phyloP scores from a whole-genome alignment of 441 rosid species.

The Raphanus hybrid region DNA sequence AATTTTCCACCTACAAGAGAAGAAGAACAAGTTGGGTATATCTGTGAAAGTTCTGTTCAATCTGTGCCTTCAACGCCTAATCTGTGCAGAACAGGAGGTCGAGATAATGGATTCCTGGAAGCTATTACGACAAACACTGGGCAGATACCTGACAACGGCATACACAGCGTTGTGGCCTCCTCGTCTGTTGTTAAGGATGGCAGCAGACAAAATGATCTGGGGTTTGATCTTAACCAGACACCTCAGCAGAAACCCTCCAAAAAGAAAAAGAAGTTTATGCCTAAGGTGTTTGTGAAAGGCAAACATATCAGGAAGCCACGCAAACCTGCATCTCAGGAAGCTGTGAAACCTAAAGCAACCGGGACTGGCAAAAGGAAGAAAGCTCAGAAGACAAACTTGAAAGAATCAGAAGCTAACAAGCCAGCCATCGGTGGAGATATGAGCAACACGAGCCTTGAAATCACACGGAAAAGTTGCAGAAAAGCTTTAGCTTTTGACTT shows the following conservation, averaged over 20 bases:
- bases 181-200: slow-evolving; percentile 30
- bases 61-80: slow-evolving; percentile 47
- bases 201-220: slow-evolving; percentile 41
- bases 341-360: slow-evolving; percentile 40
- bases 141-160: slow-evolving; percentile 25
- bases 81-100: slow-evolving; percentile 40
- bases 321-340: slow-evolving; percentile 48
- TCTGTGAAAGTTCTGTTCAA: slow-evolving; percentile 44
- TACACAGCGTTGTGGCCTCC: slow-evolving; percentile 53
- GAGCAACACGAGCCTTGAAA: slow-evolving; percentile 42
- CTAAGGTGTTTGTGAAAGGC: slow-evolving; percentile 78
- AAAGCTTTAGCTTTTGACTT: slow-evolving; percentile 64
- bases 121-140: slow-evolving; percentile 23
- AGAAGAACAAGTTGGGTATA: slow-evolving; percentile 51
- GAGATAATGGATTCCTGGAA: slow-evolving; percentile 44
- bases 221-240: slow-evolving; percentile 75
- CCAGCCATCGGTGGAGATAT: slow-evolving; percentile 26
- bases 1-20: slow-evolving; percentile 58
- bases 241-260: slow-evolving; percentile 74
- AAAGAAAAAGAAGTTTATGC: slow-evolving; percentile 83
- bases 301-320: slow-evolving; percentile 62
- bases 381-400: slow-evolving; percentile 53
- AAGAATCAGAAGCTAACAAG: slow-evolving; percentile 50
- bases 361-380: slow-evolving; percentile 68
- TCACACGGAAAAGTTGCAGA: slow-evolving; percentile 56